Evolutionary conservation across 2,329 filamentous ascomycete genomes (phyloP).

Genomic region (Rutstroemia sp.): DNA sequence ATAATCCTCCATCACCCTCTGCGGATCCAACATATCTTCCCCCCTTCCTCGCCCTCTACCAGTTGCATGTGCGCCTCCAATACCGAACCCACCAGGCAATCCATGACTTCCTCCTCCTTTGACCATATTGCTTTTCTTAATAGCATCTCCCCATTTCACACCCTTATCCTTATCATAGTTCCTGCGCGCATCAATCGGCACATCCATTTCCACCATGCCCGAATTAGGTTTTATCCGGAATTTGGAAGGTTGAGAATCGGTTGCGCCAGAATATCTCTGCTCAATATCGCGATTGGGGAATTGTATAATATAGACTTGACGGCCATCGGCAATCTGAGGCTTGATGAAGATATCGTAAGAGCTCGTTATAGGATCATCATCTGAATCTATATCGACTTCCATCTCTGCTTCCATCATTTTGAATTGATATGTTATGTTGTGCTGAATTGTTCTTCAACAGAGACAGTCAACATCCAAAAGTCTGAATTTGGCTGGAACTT

Average conservation of each 20-base stretch:
- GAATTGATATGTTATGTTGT: neutral
- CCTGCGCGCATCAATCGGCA: constrained; percentile 61
- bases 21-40: constrained; percentile 25
- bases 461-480: neutral
- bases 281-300: constrained; percentile 70
- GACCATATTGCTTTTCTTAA: constrained; percentile 46
- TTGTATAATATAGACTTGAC: constrained; percentile 75
- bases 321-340: constrained; percentile 53
- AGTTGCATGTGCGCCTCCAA: constrained; percentile 38
- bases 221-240: constrained; percentile 76
- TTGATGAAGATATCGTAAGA: constrained; percentile 85
- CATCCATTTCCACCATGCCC: constrained; percentile 85
- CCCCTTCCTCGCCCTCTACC: constrained; percentile 31
- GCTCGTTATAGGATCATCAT: constrained; percentile 59
- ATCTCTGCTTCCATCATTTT: constrained; percentile 3
- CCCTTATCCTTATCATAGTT: constrained; percentile 84
- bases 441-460: neutral
- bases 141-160: constrained; percentile 70
- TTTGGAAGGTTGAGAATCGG: constrained; percentile 53
- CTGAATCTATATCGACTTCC: neutral
- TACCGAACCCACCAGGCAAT: constrained; percentile 65
- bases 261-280: constrained; percentile 48
- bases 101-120: constrained; percentile 61
- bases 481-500: neutral
- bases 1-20: constrained; percentile 46